These are phyloP conservation scores for Rhododendron griersonianum DNA, from an alignment of 148 eudicot genomes.

Conservation along the genomic window DNA sequence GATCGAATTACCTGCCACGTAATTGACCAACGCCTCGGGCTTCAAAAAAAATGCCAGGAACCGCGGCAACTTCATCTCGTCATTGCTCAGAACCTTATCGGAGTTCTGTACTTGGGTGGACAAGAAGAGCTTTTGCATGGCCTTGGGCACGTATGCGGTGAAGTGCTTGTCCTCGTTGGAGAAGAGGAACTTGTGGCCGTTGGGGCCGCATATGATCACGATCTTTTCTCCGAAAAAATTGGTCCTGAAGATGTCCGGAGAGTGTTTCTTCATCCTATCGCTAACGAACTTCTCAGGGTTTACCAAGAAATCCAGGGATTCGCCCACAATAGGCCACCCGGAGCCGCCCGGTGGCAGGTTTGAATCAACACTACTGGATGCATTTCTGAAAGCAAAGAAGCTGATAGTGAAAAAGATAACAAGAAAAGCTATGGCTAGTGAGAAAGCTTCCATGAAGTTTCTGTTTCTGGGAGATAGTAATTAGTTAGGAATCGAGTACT, in stretches of 20 bases:
- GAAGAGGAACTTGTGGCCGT: constrained; percentile 1
- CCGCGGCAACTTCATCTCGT: not conserved
- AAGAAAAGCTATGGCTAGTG: not conserved
- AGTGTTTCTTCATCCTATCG: not conserved
- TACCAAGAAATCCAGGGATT: not conserved
- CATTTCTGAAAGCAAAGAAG: not conserved
- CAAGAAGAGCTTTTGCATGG: not conserved
- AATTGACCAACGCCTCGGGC: not conserved
- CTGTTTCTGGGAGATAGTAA: too few relatives aligned
- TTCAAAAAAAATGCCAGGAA: not conserved
- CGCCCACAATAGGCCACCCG: not conserved
- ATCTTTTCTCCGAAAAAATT: not conserved
- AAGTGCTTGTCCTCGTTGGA: constrained; percentile 2
- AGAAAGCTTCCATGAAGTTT: constrained; percentile 1
- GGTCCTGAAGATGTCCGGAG: not conserved
- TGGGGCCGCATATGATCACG: not conserved
- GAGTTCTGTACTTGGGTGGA: not conserved
- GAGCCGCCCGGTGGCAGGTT: constrained; percentile 5
- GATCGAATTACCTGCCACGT: not conserved
- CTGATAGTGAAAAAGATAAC: not conserved
- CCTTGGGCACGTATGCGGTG: not conserved
- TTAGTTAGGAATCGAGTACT: too few relatives aligned
- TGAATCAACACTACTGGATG: too few relatives aligned
- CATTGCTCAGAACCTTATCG: not conserved
- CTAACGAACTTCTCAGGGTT: not conserved